Evolutionary conservation across 441 rosid species (phyloP).

Genomic region (Syzygium syzygioides): DNA sequence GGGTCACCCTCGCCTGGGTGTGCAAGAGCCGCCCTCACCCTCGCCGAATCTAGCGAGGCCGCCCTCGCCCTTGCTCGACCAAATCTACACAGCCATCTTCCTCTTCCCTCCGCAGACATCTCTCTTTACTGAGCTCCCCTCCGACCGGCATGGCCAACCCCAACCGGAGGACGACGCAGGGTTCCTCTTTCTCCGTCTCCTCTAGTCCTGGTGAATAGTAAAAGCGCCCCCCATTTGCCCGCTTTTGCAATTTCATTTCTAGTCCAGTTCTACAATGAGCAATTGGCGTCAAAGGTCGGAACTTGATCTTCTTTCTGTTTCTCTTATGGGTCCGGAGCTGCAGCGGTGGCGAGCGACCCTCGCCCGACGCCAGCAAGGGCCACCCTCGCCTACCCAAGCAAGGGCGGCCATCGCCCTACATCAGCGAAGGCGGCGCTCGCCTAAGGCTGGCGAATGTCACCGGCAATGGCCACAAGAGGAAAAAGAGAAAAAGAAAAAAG

Average conservation of each 20-base stretch:
- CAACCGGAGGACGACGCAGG: neutral
- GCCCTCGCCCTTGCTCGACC: too few relatives aligned
- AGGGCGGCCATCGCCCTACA: too few relatives aligned
- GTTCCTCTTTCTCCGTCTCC: constrained; percentile 31
- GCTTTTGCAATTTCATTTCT: neutral
- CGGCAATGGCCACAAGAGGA: too few relatives aligned
- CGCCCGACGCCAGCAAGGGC: too few relatives aligned
- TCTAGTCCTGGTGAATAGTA: constrained; percentile 43
- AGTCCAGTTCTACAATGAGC: neutral
- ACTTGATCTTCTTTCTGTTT: neutral
- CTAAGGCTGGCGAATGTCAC: too few relatives aligned
- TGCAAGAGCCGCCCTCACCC: too few relatives aligned
- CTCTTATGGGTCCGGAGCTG: neutral
- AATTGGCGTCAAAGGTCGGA: neutral
- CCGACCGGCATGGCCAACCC: constrained; percentile 1
- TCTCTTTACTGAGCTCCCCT: constrained; percentile 11
- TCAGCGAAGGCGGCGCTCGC: too few relatives aligned
- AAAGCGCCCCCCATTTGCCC: neutral
- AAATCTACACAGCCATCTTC: neutral
- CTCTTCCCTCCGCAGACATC: neutral
- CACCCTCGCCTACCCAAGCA: too few relatives aligned
- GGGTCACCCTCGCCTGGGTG: too few relatives aligned
- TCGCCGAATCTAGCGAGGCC: too few relatives aligned
- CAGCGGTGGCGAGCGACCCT: constrained; percentile 22
- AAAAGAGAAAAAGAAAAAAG: too few relatives aligned